phyloP scores from a whole-genome alignment of 2,329 filamentous ascomycete species.

The Exserohilum rostratum region DNA sequence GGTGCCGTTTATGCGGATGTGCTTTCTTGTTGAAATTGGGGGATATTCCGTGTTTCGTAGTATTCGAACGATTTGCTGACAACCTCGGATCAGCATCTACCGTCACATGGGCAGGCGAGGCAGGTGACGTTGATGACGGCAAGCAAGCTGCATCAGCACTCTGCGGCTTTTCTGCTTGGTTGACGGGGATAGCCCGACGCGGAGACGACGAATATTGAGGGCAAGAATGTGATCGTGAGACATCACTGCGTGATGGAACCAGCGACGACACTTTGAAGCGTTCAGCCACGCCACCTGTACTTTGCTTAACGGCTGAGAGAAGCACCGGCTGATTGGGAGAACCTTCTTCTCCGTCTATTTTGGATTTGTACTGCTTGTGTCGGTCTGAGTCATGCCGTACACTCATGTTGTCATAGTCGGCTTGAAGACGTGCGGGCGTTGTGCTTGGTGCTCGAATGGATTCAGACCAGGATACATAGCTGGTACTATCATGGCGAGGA shows the following conservation, averaged over 20 bases:
- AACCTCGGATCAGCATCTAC: neutral
- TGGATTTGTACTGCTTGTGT: neutral
- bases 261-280: slow-evolving; percentile 27
- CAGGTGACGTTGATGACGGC: slow-evolving; percentile 28
- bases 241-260: slow-evolving; percentile 17
- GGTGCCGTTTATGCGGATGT: neutral
- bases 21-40: neutral
- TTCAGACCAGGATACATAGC: slow-evolving; percentile 52
- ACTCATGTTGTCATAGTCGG: neutral
- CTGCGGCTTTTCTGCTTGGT: slow-evolving; percentile 14
- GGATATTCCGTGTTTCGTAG: neutral
- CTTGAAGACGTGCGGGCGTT: slow-evolving; percentile 11
- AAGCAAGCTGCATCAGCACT: slow-evolving; percentile 12
- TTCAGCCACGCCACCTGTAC: slow-evolving; percentile 11
- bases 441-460: slow-evolving; percentile 38
- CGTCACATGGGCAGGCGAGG: neutral
- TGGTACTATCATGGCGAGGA: slow-evolving; percentile 36
- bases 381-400: slow-evolving; percentile 14
- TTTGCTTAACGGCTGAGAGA: slow-evolving; percentile 11
- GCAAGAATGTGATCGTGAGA: slow-evolving; percentile 32
- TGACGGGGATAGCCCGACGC: slow-evolving; percentile 19
- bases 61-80: neutral
- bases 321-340: slow-evolving; percentile 13
- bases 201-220: slow-evolving; percentile 30
- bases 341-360: slow-evolving; percentile 5